Percentiles rank a stretch among this genome's conserved stretches.
Conservation (phyloP, 768 basidiomycete genomes). For the Paxillus ammoniavirescens region DNA sequence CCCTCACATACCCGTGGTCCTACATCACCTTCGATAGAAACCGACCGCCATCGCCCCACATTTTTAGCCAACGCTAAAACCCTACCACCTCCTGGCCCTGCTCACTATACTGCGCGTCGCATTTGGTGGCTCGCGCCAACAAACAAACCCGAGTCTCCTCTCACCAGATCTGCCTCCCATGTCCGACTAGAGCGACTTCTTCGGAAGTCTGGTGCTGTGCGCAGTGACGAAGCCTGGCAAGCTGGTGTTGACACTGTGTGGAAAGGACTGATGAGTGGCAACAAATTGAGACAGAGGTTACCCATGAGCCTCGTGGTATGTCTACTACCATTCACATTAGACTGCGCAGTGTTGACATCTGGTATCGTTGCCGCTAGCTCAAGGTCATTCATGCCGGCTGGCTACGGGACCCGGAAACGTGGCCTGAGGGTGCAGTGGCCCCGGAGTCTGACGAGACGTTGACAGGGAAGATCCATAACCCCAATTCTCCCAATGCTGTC, state of each 20-base stretch:
- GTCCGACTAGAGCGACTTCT: constrained; percentile 55
- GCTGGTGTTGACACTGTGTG: constrained; percentile 60
- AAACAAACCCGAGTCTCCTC: constrained; percentile 16
- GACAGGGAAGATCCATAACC: not conserved
- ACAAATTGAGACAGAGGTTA: constrained; percentile 54
- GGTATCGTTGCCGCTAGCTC: constrained; percentile 45
- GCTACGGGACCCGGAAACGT: constrained; percentile 68
- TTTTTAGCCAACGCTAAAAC: constrained; percentile 6
- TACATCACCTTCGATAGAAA: not conserved
- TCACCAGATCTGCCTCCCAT: constrained; percentile 33
- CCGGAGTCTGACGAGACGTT: constrained; percentile 59
- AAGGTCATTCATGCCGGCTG: constrained; percentile 73
- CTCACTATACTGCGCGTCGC: constrained; percentile 60
- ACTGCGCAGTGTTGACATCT: constrained; percentile 2
- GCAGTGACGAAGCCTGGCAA: constrained; percentile 55
- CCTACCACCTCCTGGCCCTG: constrained; percentile 63
- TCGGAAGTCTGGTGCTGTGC: constrained; percentile 41
- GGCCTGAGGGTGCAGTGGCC: constrained; percentile 63
- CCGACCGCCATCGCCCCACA: not conserved
- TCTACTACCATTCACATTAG: constrained; percentile 6
- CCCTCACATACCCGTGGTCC: constrained; percentile 1
- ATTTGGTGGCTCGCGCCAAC: constrained; percentile 52
- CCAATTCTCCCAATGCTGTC: not conserved
- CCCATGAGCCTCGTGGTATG: constrained; percentile 66
- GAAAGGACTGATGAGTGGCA: constrained; percentile 60